These are phyloP conservation scores for Trichopus zeylanicus DNA, from an alignment of 116 monocot genomes.

Conservation along the genomic window DNA sequence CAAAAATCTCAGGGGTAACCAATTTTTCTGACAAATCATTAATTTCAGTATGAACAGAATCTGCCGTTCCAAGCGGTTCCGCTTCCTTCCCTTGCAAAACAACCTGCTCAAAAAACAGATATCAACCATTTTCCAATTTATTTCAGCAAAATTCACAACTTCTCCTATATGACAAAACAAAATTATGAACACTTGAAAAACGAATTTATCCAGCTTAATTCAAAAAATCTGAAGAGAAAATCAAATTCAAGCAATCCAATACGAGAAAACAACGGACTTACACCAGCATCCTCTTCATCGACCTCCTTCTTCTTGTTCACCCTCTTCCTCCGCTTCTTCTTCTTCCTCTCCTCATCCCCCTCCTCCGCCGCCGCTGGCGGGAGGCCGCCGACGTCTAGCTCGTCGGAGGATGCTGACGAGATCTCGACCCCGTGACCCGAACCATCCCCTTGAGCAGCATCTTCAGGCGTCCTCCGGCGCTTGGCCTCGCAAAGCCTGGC, in stretches of 20 bases:
- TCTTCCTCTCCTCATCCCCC: constrained; percentile 5
- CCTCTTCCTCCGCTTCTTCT: constrained; percentile 25
- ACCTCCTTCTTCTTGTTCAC: constrained; percentile 27
- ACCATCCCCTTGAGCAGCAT: background rate
- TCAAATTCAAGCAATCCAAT: too few relatives aligned
- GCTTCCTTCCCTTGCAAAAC: constrained; percentile 10
- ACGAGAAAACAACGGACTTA: constrained; percentile 9
- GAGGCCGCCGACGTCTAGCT: constrained; percentile 12
- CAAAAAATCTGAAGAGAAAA: too few relatives aligned
- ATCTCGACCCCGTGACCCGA: background rate
- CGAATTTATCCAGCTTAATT: too few relatives aligned
- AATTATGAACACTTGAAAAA: too few relatives aligned
- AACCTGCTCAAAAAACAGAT: too few relatives aligned
- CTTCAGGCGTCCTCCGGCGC: background rate
- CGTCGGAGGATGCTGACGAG: constrained; percentile 24
- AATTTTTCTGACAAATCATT: constrained; percentile 11
- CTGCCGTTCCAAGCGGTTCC: constrained; percentile 16
- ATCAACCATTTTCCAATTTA: too few relatives aligned
- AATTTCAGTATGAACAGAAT: constrained; percentile 31
- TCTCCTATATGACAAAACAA: too few relatives aligned
- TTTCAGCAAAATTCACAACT: too few relatives aligned
- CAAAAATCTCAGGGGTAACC: constrained; percentile 59
- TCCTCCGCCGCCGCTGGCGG: background rate
- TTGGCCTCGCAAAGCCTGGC: constrained; percentile 22
- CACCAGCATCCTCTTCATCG: constrained; percentile 10